phyloP scores from a whole-genome alignment of 1,284 basidiomycete species.

The Leccinum huronense region DNA sequence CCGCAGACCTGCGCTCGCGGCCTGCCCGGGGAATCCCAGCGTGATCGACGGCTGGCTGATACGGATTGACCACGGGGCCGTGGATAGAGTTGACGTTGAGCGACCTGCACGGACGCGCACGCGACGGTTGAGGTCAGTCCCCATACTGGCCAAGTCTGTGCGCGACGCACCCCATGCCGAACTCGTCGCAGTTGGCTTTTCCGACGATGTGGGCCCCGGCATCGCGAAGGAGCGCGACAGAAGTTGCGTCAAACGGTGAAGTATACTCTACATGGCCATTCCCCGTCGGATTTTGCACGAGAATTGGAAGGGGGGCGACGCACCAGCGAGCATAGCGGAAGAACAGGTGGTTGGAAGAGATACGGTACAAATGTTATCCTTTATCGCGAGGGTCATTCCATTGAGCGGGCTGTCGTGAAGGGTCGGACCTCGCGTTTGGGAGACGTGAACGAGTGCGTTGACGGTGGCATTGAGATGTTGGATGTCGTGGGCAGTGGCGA shows the following conservation, averaged over 20 bases:
- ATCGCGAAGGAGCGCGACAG: slow-evolving; percentile 61
- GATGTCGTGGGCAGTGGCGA: slow-evolving; percentile 15
- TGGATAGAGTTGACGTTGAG: slow-evolving; percentile 68
- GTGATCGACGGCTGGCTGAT: slow-evolving; percentile 31
- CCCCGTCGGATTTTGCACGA: not conserved
- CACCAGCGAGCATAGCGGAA: slow-evolving; percentile 71
- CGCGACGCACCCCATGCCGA: slow-evolving; percentile 87
- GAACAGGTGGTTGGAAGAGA: slow-evolving; percentile 76
- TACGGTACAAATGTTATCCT: slow-evolving; percentile 83
- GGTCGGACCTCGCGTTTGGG: not conserved
- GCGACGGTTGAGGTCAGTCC: not conserved
- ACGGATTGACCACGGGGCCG: slow-evolving; percentile 80
- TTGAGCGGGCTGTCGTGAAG: slow-evolving; percentile 29
- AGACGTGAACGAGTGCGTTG: slow-evolving; percentile 25
- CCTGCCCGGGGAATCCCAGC: slow-evolving; percentile 27
- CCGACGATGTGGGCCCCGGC: slow-evolving; percentile 77
- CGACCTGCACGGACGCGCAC: slow-evolving; percentile 48
- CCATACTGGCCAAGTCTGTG: not conserved
- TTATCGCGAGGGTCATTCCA: slow-evolving; percentile 63
- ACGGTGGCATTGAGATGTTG: slow-evolving; percentile 15
- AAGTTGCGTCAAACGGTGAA: slow-evolving; percentile 88
- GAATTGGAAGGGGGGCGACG: slow-evolving; percentile 12
- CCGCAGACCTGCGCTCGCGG: slow-evolving; percentile 62
- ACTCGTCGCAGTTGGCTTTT: slow-evolving; percentile 97
- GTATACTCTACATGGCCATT: slow-evolving; percentile 52